phyloP scores from a whole-genome alignment of 176 grass and related monocot species.

The Oropetium thomaeum region DNA sequence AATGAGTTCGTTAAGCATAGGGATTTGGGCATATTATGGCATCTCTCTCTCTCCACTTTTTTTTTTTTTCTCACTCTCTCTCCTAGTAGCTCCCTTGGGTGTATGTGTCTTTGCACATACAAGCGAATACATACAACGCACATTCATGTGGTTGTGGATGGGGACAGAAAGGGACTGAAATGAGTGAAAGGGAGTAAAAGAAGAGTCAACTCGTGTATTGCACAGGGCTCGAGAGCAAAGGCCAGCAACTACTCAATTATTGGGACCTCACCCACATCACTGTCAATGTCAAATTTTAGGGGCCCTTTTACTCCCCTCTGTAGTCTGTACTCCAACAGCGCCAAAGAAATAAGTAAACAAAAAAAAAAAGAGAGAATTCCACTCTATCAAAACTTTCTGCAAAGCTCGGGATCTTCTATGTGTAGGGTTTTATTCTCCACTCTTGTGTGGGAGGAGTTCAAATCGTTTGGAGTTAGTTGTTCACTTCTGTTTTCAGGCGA shows the following conservation, averaged over 20 bases:
- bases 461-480: neutral
- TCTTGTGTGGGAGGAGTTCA: neutral
- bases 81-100: conserved; percentile 15
- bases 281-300: conserved; percentile 54
- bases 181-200: conserved; percentile 74
- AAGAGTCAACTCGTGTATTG: conserved; percentile 87
- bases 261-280: conserved; percentile 56
- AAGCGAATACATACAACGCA: conserved; percentile 30
- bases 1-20: conserved; percentile 81
- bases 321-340: conserved; percentile 5
- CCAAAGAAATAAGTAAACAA: neutral
- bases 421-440: neutral
- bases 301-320: conserved; percentile 43
- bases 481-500: neutral
- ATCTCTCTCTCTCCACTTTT: neutral
- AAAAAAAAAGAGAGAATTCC: neutral
- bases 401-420: neutral
- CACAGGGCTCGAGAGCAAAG: conserved; percentile 89
- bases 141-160: conserved; percentile 57
- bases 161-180: conserved; percentile 89
- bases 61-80: neutral
- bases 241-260: conserved; percentile 63
- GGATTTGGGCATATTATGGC: conserved; percentile 62
- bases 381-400: neutral
- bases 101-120: neutral